Conservation (phyloP, 345 rosid genomes). For the Hirschfeldia incana region DNA sequence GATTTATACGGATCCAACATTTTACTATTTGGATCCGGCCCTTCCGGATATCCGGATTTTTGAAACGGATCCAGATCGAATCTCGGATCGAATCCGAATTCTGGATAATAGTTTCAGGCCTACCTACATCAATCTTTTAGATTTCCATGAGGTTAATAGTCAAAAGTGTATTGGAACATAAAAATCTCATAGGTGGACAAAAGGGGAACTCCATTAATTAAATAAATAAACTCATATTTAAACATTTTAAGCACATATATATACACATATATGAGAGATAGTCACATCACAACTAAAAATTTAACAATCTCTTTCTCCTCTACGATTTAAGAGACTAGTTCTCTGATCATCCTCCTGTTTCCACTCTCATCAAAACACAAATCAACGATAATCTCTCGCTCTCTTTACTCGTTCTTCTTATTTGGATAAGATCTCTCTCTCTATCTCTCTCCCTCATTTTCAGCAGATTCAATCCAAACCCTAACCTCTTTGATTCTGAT, state of each 20-base stretch:
- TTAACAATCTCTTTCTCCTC: constrained; percentile 17
- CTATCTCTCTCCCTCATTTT: constrained; percentile 31
- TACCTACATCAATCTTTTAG: constrained; percentile 21
- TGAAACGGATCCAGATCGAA: too few species aligned
- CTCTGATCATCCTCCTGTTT: constrained; percentile 52
- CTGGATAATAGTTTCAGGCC: too few species aligned
- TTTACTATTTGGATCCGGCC: too few species aligned
- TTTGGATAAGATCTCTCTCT: constrained; percentile 57
- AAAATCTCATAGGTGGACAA: constrained; percentile 26
- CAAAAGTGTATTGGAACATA: constrained; percentile 33
- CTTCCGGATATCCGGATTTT: too few species aligned
- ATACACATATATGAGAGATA: constrained; percentile 34
- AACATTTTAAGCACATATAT: constrained; percentile 17
- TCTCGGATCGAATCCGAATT: too few species aligned
- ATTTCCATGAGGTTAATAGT: constrained; percentile 36
- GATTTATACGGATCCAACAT: too few species aligned
- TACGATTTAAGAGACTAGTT: constrained; percentile 48
- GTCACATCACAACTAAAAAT: constrained; percentile 45
- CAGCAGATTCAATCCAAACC: constrained; percentile 37
- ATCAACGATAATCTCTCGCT: constrained; percentile 39
- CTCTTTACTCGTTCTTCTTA: constrained; percentile 41
- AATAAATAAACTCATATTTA: constrained; percentile 20
- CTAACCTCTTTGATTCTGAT: constrained; percentile 36
- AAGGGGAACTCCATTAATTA: constrained; percentile 21
- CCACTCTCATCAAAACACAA: constrained; percentile 43